Percentiles rank a stretch among this genome's conserved stretches.
These are phyloP conservation scores for Flueggea neowawraea DNA, from an alignment of 441 rosid genomes.

Conservation along the genomic window DNA sequence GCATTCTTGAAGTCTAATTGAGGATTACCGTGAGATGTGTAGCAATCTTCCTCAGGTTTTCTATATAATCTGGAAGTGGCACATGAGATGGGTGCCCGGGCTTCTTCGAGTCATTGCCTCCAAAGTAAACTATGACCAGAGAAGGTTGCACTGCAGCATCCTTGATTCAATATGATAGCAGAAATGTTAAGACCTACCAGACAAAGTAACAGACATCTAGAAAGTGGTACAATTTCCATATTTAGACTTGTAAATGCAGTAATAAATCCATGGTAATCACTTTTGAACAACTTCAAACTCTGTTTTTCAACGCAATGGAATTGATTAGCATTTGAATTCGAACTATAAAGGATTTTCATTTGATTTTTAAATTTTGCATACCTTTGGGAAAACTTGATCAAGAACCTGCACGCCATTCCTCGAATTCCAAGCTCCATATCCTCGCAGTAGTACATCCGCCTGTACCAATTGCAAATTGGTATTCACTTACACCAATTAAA, in stretches of 20 bases:
- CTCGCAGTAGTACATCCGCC: slow-evolving; percentile 78
- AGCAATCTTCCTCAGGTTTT: slow-evolving; percentile 73
- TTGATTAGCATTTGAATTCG: too few species aligned
- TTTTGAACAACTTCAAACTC: too few species aligned
- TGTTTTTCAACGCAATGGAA: too few species aligned
- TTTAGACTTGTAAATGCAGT: too few species aligned
- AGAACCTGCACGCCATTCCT: slow-evolving; percentile 58
- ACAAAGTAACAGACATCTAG: too few species aligned
- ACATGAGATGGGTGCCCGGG: slow-evolving; percentile 60
- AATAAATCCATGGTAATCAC: too few species aligned
- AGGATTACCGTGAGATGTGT: slow-evolving; percentile 55
- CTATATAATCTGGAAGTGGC: slow-evolving; percentile 57
- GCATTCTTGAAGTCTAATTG: too few species aligned
- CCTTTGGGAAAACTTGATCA: slow-evolving; percentile 76
- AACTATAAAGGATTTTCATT: neutral
- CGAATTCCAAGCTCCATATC: slow-evolving; percentile 82
- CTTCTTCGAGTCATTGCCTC: slow-evolving; percentile 82
- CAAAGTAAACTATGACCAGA: slow-evolving; percentile 77
- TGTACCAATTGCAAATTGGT: slow-evolving; percentile 13
- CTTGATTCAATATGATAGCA: slow-evolving; percentile 23
- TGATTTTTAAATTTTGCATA: slow-evolving; percentile 4
- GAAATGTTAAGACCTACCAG: neutral
- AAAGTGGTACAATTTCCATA: too few species aligned
- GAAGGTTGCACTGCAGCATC: slow-evolving; percentile 61
- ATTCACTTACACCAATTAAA: too few species aligned